These are phyloP conservation scores for Pythium phragmiticola DNA, from an alignment of 352 stramenopile species.

Conservation along the genomic window DNA sequence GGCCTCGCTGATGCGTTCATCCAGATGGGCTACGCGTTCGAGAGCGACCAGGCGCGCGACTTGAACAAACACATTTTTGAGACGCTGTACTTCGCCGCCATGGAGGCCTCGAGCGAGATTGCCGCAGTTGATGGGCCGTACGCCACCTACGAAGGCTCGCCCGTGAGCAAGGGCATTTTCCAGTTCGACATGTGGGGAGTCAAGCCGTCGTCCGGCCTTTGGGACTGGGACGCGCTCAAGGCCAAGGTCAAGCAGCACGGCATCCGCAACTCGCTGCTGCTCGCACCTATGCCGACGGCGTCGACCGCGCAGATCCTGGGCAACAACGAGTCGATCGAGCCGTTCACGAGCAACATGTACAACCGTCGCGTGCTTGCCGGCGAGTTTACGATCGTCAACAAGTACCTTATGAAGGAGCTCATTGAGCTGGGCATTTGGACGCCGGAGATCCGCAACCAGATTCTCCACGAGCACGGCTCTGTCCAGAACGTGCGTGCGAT, in stretches of 20 bases:
- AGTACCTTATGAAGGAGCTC: conserved; percentile 98
- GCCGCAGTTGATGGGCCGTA: conserved; percentile 94
- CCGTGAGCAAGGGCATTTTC: conserved; percentile 95
- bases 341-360: conserved; percentile 99
- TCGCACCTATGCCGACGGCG: conserved; percentile 99
- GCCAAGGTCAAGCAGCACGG: conserved; percentile 93
- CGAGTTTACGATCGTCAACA: conserved; percentile 99
- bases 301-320: conserved; percentile 99
- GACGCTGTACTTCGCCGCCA: conserved; percentile 98
- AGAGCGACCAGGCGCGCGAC: conserved; percentile 87
- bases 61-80: conserved; percentile 99
- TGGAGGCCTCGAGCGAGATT: conserved; percentile 96
- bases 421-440: conserved; percentile 97
- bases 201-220: conserved; percentile 88
- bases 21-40: conserved; percentile 96
- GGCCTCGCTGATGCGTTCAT: conserved; percentile 98
- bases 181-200: conserved; percentile 99
- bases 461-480: conserved; percentile 96
- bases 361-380: conserved; percentile 97
- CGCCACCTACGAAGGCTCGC: conserved; percentile 95
- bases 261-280: conserved; percentile 98
- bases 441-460: conserved; percentile 96
- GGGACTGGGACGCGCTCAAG: conserved; percentile 96
- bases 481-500: conserved; percentile 92
- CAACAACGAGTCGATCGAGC: conserved; percentile 99